phyloP scores from a whole-genome alignment of 2,329 filamentous ascomycete genomes.

The Phyllosticta ampelicida region DNA sequence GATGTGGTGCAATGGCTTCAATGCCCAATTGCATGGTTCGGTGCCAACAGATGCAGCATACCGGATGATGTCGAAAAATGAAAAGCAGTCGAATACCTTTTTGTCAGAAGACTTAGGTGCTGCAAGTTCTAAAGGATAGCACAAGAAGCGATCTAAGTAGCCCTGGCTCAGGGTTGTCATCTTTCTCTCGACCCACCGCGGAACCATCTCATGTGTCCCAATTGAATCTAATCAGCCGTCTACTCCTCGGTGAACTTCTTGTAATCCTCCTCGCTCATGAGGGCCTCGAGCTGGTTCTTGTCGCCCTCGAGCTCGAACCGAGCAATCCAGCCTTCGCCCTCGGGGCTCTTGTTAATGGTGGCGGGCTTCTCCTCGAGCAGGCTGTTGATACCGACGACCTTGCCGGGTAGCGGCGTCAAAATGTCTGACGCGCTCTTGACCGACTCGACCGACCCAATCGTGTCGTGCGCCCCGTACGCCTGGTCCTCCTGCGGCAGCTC shows the following conservation, averaged over 20 bases:
- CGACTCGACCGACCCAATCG: conserved; percentile 90
- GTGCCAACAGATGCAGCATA: too few relatives aligned
- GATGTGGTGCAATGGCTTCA: too few relatives aligned
- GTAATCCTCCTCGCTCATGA: conserved; percentile 68
- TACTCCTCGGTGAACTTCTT: conserved; percentile 34
- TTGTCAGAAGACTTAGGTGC: too few relatives aligned
- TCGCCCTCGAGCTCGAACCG: conserved; percentile 66
- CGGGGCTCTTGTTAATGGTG: conserved; percentile 80
- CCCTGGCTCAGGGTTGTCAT: too few relatives aligned
- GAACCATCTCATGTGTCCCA: too few relatives aligned
- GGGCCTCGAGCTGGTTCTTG: conserved; percentile 50
- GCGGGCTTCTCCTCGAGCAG: conserved; percentile 73
- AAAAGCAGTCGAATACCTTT: too few relatives aligned
- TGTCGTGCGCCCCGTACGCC: conserved; percentile 63
- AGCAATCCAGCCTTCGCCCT: conserved; percentile 87
- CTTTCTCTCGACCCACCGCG: too few relatives aligned
- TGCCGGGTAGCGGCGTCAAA: conserved; percentile 74
- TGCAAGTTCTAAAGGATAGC: too few relatives aligned
- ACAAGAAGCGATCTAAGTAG: too few relatives aligned
- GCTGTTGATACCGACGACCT: conserved; percentile 62
- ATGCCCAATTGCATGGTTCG: too few relatives aligned
- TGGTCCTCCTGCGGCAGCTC: conserved; percentile 70
- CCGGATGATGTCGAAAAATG: too few relatives aligned
- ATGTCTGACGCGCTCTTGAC: conserved; percentile 99
- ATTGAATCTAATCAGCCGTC: too few relatives aligned